Evolutionary conservation across 2,329 filamentous ascomycete species (phyloP).

Genomic region (Teratosphaeriaceae sp.): DNA sequence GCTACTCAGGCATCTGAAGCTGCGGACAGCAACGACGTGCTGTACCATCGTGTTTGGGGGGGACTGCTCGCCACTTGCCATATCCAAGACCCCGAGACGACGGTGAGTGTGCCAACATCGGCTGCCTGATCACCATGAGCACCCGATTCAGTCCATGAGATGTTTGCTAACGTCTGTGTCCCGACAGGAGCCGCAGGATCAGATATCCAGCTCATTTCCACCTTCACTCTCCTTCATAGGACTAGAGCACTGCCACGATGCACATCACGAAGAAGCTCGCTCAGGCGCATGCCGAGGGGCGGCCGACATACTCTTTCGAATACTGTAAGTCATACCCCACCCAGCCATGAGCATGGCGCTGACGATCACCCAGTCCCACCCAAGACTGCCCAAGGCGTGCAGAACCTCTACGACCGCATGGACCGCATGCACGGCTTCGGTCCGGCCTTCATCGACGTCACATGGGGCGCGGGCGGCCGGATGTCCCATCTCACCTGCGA

Average conservation of each 20-base stretch:
- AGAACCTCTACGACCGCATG: constrained; percentile 99
- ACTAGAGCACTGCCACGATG: constrained; percentile 51
- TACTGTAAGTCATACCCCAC: constrained; percentile 52
- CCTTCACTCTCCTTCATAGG: background rate
- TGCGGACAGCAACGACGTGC: constrained; percentile 1
- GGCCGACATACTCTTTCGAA: constrained; percentile 95
- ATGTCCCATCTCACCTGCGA: constrained; percentile 90
- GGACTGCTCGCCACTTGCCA: too few relatives aligned
- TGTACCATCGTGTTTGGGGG: too few relatives aligned
- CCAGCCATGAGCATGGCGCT: background rate
- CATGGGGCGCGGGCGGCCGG: constrained; percentile 92
- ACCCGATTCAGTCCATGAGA: too few relatives aligned
- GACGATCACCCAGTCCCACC: constrained; percentile 56
- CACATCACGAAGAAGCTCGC: constrained; percentile 90
- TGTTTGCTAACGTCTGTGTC: background rate
- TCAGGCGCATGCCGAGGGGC: constrained; percentile 69
- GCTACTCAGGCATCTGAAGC: constrained; percentile 19
- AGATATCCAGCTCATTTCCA: background rate
- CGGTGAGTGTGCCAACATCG: too few relatives aligned
- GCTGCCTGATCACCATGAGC: too few relatives aligned
- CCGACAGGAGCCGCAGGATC: background rate
- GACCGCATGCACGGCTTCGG: constrained; percentile 96
- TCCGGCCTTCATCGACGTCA: constrained; percentile 95
- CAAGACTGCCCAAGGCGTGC: constrained; percentile 94
- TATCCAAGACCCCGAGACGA: too few relatives aligned